Evolutionary conservation across 2,329 filamentous ascomycete species (phyloP).

Genomic region (Ceratocystis lukuohia): DNA sequence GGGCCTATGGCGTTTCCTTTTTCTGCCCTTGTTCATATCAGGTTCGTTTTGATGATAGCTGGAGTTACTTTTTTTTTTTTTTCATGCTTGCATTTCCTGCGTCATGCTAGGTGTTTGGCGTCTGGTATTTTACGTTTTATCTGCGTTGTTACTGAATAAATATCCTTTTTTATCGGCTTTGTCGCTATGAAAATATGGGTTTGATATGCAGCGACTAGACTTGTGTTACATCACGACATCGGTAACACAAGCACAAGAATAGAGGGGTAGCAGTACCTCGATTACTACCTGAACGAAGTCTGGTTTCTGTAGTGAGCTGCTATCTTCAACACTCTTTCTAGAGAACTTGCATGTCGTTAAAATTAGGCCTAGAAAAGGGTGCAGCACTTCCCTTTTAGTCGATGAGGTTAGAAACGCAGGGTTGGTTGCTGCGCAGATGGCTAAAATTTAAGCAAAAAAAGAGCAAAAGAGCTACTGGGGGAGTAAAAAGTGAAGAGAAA

Average conservation of each 20-base stretch:
- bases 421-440: background rate
- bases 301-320: background rate
- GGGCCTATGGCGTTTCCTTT: background rate
- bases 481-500: no score
- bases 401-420: background rate
- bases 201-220: background rate
- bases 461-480: background rate
- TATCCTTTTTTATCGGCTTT: background rate
- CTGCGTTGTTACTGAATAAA: background rate
- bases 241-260: background rate
- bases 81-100: background rate
- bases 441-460: background rate
- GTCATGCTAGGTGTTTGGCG: background rate
- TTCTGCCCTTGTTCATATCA: background rate
- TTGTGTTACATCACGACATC: background rate
- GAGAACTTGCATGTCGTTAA: background rate
- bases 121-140: background rate
- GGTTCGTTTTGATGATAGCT: background rate
- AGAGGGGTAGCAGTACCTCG: no score
- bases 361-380: no score
- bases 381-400: background rate
- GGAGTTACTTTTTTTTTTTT: background rate
- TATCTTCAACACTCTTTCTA: background rate
- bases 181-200: background rate
- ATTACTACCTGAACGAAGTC: no score